Percentiles rank a stretch among this genome's conserved stretches.
Evolutionary conservation across 1,284 basidiomycete species (phyloP).

Genomic region (Ustilago trichophora): DNA sequence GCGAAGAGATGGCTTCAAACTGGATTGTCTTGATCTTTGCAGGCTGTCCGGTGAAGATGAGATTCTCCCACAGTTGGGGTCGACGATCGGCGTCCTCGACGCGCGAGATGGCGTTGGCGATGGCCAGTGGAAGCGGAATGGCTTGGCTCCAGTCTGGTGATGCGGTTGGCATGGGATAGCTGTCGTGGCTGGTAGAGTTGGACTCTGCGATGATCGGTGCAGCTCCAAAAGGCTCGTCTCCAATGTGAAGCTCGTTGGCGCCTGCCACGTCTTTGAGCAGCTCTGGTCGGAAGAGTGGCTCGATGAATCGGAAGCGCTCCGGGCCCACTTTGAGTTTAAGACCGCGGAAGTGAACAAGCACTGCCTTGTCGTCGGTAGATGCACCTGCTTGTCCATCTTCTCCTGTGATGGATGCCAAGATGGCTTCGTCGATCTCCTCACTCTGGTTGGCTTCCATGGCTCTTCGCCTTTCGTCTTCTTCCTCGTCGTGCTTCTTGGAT

Average conservation of each 20-base stretch:
- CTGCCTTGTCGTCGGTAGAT: conserved; percentile 41
- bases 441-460: conserved; percentile 74
- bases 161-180: conserved; percentile 14
- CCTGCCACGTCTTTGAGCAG: conserved; percentile 50
- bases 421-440: conserved; percentile 36
- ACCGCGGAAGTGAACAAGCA: conserved; percentile 53
- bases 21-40: conserved; percentile 52
- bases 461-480: conserved; percentile 71
- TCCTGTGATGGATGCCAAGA: conserved; percentile 44
- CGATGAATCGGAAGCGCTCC: conserved; percentile 55
- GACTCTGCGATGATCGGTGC: conserved; percentile 20
- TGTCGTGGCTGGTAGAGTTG: conserved; percentile 20
- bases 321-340: conserved; percentile 55
- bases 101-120: conserved; percentile 39
- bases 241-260: conserved; percentile 19
- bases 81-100: conserved; percentile 55
- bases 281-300: conserved; percentile 55
- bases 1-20: conserved; percentile 45
- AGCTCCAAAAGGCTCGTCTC: conserved; percentile 46
- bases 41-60: conserved; percentile 59
- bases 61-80: conserved; percentile 58
- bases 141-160: conserved; percentile 28
- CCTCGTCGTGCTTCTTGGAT: conserved; percentile 40
- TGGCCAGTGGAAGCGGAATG: conserved; percentile 46
- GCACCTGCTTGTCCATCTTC: conserved; percentile 45